Base-by-base conservation (phyloP, 2,329 filamentous ascomycete genomes). In the Ploettnerulaceae sp. region DNA sequence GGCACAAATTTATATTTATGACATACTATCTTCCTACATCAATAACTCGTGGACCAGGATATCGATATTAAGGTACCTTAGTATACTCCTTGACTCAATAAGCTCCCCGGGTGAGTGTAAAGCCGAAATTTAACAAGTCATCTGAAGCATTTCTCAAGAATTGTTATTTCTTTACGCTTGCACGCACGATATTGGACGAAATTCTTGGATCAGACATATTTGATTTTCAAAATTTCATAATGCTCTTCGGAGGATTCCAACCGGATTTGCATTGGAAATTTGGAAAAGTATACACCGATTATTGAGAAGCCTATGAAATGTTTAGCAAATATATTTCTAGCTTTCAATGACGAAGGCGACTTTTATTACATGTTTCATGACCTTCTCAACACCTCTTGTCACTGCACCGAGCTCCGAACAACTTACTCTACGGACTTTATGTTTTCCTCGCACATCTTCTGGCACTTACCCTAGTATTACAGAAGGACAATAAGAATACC, bases 391-490 rank as follows among this genome's bases (percentile, higher is more conserved):
- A 18, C 11, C 17, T 14, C 32, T 15, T 21, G 6, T 15, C 9
- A 28, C 11, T 6, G 22, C 5, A 29, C 15, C 9, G 24, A 44
- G n/a, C n/a, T n/a, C n/a, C n/a, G n/a, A n/a, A n/a, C n/a, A n/a
- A n/a, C n/a, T n/a, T n/a, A n/a, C n/a, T n/a, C n/a, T n/a, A n/a
- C n/a, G n/a, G n/a, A n/a, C 25, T 29, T 44, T 11, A 25, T 15
- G 2, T 21, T 28, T 55, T 60, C 35, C 48, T 58, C 17, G 39
- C 38, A 6, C 48, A 46, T 41, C 39, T 29, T 7, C 14, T n/a
- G n/a, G 31, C 22, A 8, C 18, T 22, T 25, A 17, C 31, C 6
- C 45, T 54, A 6, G 36, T 50, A 2, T 7, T 36, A 7, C 40
- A 49, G n/a, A 51, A 48, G 22, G 42, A 51, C 17, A 18, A 14